phyloP scores from a whole-genome alignment of 805 yeast species.

The Debaryomyces hansenii region DNA sequence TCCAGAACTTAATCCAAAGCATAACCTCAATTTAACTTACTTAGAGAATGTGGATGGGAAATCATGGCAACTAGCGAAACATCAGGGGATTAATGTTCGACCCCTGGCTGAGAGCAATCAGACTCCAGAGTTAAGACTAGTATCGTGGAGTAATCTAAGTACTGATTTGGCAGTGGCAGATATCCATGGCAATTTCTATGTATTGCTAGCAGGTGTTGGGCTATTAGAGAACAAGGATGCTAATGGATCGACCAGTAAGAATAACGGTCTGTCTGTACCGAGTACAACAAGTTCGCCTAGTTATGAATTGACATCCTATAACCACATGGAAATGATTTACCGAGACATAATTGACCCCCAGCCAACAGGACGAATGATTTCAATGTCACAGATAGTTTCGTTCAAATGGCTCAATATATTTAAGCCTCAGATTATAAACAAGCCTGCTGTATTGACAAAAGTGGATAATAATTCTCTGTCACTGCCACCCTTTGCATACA shows the following conservation, averaged over 20 bases:
- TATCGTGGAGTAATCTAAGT: constrained; percentile 77
- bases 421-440: constrained; percentile 58
- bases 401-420: constrained; percentile 76
- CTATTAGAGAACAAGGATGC: constrained; percentile 28
- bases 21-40: constrained; percentile 57
- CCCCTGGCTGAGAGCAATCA: constrained; percentile 18
- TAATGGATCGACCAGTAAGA: constrained; percentile 15
- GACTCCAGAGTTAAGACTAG: constrained; percentile 38
- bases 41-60: constrained; percentile 74
- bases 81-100: constrained; percentile 38
- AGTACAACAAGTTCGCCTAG: constrained; percentile 30
- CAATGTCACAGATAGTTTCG: constrained; percentile 35
- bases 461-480: constrained; percentile 6
- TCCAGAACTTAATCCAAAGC: constrained; percentile 30
- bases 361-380: constrained; percentile 7
- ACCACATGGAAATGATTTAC: constrained; percentile 49
- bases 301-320: constrained; percentile 44
- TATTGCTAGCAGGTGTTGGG: constrained; percentile 43
- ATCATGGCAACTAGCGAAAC: constrained; percentile 72
- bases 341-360: constrained; percentile 32
- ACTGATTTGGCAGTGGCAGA: constrained; percentile 83
- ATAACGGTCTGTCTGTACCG: constrained; percentile 9
- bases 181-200: constrained; percentile 57
- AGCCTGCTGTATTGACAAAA: constrained; percentile 51
- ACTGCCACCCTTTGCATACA: constrained; percentile 28